phyloP scores from a whole-genome alignment of 345 rosid species.

The Erysimum cheiranthoides region DNA sequence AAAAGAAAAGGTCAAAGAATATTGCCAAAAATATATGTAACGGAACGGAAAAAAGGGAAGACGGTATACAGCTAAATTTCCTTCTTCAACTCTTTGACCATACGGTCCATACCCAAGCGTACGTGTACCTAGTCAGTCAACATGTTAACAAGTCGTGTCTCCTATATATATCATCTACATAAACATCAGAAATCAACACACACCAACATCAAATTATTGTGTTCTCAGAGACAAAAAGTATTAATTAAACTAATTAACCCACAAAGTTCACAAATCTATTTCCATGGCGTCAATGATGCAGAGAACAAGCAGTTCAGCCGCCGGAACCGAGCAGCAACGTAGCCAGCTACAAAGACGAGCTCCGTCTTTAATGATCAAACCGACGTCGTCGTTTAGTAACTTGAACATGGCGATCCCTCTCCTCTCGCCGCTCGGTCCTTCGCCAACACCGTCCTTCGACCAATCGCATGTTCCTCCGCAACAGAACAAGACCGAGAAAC shows the following conservation, averaged over 20 bases:
- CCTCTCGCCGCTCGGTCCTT: slow-evolving; percentile 69
- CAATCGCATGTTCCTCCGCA: slow-evolving; percentile 8
- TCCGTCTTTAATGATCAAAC: slow-evolving; percentile 67
- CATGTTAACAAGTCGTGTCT: not conserved
- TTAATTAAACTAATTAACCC: not conserved
- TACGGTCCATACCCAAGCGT: slow-evolving; percentile 1
- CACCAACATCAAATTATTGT: not conserved
- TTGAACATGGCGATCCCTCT: slow-evolving; percentile 91
- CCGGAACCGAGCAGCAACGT: slow-evolving; percentile 37
- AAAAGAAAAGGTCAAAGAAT: no score
- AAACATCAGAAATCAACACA: not conserved
- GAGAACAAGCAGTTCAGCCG: slow-evolving; percentile 19
- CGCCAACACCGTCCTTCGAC: slow-evolving; percentile 49
- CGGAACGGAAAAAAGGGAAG: not conserved
- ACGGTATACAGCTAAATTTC: not conserved
- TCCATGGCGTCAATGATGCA: slow-evolving; percentile 25
- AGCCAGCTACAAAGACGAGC: slow-evolving; percentile 67
- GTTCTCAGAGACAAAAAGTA: not conserved
- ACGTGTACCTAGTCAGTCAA: not conserved
- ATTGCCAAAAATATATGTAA: no score
- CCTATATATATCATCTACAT: slow-evolving; percentile 3
- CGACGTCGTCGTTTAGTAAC: slow-evolving; percentile 40
- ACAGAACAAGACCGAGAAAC: slow-evolving; percentile 30
- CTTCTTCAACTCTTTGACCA: slow-evolving; percentile 11
- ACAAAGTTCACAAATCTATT: not conserved